These are phyloP conservation scores for Termitomyces sp. DNA, from an alignment of 768 basidiomycete genomes.

Conservation along the genomic window DNA sequence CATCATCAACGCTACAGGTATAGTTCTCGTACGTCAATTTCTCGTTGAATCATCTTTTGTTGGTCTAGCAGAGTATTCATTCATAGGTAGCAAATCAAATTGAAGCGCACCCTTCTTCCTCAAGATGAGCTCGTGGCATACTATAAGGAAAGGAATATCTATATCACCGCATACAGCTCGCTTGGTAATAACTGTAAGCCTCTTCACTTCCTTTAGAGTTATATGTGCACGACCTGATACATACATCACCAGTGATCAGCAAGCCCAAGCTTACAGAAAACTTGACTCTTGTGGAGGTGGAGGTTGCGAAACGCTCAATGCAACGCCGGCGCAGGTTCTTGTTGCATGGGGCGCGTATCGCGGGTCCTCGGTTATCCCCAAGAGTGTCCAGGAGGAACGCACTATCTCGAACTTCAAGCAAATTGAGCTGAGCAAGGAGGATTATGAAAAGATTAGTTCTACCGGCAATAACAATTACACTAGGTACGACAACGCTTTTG, in stretches of 20 bases:
- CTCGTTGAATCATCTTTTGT: not conserved
- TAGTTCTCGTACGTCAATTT: slow-evolving; percentile 55
- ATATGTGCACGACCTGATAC: not conserved
- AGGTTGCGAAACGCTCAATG: slow-evolving; percentile 62
- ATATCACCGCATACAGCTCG: too few species aligned
- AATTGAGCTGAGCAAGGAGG: slow-evolving; percentile 59
- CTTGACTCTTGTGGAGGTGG: slow-evolving; percentile 51
- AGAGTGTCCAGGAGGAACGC: slow-evolving; percentile 71
- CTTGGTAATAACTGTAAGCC: slow-evolving; percentile 78
- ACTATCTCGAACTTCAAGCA: slow-evolving; percentile 80
- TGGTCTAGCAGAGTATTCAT: not conserved
- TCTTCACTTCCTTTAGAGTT: not conserved
- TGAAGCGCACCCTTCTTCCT: slow-evolving; percentile 76
- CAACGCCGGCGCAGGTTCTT: slow-evolving; percentile 78
- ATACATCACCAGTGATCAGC: slow-evolving; percentile 44
- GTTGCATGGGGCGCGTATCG: slow-evolving; percentile 76
- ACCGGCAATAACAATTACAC: too few species aligned
- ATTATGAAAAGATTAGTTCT: too few species aligned
- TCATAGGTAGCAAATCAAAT: slow-evolving; percentile 70
- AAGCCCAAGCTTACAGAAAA: slow-evolving; percentile 70
- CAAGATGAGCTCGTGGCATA: slow-evolving; percentile 73
- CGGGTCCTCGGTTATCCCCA: too few species aligned
- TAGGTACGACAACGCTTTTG: too few species aligned
- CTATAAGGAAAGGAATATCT: slow-evolving; percentile 63
- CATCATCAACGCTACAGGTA: slow-evolving; percentile 67